Conservation (phyloP, 1,139 yeast genomes). For the Nadsonia starkeyi-henricii region DNA sequence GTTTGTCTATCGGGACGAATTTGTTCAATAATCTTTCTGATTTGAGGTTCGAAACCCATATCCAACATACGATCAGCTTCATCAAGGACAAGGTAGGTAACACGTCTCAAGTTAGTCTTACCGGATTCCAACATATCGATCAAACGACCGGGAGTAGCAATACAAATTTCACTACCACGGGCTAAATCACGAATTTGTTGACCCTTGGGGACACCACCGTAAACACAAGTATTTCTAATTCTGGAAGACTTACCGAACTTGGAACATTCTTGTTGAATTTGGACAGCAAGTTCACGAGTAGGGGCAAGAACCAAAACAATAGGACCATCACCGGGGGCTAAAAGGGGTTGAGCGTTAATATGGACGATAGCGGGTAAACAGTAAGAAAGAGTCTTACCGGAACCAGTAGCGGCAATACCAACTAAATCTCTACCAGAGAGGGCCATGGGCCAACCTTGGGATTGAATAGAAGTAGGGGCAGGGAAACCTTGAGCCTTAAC, state of each 20-base stretch:
- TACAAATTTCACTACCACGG: conserved; percentile 88
- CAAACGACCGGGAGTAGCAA: conserved; percentile 97
- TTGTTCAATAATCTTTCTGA: conserved; percentile 62
- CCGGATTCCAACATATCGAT: conserved; percentile 94
- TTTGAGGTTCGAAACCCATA: conserved; percentile 96
- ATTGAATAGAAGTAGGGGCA: conserved; percentile 88
- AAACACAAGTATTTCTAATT: conserved; percentile 93
- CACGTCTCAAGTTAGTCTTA: conserved; percentile 90
- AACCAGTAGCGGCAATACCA: conserved; percentile 98
- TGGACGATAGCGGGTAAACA: conserved; percentile 95
- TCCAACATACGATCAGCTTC: conserved; percentile 98
- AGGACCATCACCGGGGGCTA: conserved; percentile 93
- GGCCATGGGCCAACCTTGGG: conserved; percentile 99
- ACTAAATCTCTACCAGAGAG: conserved; percentile 96
- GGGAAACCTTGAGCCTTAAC: conserved; percentile 88
- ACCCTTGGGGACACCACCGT: conserved; percentile 99
- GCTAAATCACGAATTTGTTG: conserved; percentile 91
- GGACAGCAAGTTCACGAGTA: conserved; percentile 97
- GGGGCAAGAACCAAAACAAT: conserved; percentile 93
- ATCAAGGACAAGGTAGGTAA: conserved; percentile 89
- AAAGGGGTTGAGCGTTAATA: conserved; percentile 92
- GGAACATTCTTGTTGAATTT: conserved; percentile 90
- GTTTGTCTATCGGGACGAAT: conserved; percentile 96
- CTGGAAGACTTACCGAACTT: conserved; percentile 86
- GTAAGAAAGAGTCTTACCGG: conserved; percentile 94